These are phyloP conservation scores for Neurospora cerealis DNA, from an alignment of 495 filamentous ascomycete species.

Conservation along the genomic window DNA sequence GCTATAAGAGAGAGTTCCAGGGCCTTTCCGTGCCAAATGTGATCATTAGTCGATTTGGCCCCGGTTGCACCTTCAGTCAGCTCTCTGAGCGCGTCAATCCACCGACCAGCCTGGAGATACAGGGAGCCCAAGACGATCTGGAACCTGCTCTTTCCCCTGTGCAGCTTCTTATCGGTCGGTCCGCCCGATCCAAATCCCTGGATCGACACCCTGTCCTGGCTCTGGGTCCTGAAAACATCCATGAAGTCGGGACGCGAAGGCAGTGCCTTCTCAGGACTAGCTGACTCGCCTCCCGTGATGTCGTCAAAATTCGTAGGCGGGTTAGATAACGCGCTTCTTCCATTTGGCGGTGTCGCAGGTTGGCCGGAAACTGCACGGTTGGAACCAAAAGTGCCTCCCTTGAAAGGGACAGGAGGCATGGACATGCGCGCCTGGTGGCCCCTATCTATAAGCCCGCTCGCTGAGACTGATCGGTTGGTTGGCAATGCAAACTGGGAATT, in stretches of 20 bases:
- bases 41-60: conserved; percentile 74
- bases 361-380: conserved; percentile 38
- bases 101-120: conserved; percentile 79
- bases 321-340: conserved; percentile 37
- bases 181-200: conserved; percentile 72
- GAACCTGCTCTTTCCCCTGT: conserved; percentile 71
- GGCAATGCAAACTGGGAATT: conserved; percentile 45
- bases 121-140: conserved; percentile 75
- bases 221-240: conserved; percentile 37
- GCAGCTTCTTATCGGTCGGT: conserved; percentile 64
- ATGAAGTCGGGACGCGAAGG: conserved; percentile 22
- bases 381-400: conserved; percentile 25
- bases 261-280: conserved; percentile 23
- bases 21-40: conserved; percentile 94
- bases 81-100: conserved; percentile 82
- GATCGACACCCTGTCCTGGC: conserved; percentile 70
- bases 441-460: conserved; percentile 35
- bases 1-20: conserved; percentile 77
- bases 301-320: conserved; percentile 67
- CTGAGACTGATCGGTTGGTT: conserved; percentile 37
- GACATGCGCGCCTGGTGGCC: conserved; percentile 58
- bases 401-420: conserved; percentile 50
- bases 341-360: conserved; percentile 40
- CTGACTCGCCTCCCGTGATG: conserved; percentile 34
- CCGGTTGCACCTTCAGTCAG: conserved; percentile 67